Percentiles rank a stretch among this genome's conserved stretches.
Evolutionary conservation across 768 basidiomycete genomes (phyloP).

Genomic region (Kwoniella newhampshirensis): DNA sequence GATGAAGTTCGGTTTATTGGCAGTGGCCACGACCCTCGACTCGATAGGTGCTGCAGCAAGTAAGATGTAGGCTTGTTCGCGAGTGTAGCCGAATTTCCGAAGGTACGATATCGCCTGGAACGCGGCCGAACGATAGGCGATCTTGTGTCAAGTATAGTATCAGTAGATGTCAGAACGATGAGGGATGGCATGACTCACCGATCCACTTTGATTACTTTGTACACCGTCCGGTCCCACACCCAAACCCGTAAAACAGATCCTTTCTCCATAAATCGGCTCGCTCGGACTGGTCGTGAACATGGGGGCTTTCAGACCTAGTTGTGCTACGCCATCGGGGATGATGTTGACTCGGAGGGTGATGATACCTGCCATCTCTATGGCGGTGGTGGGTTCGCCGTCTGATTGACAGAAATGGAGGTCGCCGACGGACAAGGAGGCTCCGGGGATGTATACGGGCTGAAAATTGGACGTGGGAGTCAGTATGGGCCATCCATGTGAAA

Average conservation of each 20-base stretch:
- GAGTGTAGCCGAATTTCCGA: slow-evolving; percentile 68
- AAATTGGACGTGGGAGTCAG: slow-evolving; percentile 60
- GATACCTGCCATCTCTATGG: slow-evolving; percentile 76
- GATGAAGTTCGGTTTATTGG: slow-evolving; percentile 67
- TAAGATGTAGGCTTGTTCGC: slow-evolving; percentile 73
- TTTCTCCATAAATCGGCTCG: slow-evolving; percentile 72
- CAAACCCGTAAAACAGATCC: slow-evolving; percentile 74
- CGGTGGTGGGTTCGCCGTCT: slow-evolving; percentile 61
- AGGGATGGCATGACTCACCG: no score
- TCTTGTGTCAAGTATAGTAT: neutral
- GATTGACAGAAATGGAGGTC: slow-evolving; percentile 79
- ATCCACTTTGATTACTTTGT: slow-evolving; percentile 20
- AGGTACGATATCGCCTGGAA: slow-evolving; percentile 73
- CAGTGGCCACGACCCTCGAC: slow-evolving; percentile 11
- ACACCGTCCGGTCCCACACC: slow-evolving; percentile 62
- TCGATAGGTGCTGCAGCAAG: slow-evolving; percentile 71
- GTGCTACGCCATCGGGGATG: slow-evolving; percentile 72
- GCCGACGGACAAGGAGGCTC: slow-evolving; percentile 74
- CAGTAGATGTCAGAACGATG: no score
- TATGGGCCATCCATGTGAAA: neutral
- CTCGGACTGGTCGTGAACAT: slow-evolving; percentile 64
- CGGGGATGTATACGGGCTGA: slow-evolving; percentile 74
- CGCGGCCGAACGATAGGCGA: slow-evolving; percentile 75
- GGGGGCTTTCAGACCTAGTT: slow-evolving; percentile 70
- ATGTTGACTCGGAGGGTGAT: slow-evolving; percentile 71